These are phyloP conservation scores for Jamesozyma jinghongensis DNA, from an alignment of 805 yeast species.

Conservation along the genomic window DNA sequence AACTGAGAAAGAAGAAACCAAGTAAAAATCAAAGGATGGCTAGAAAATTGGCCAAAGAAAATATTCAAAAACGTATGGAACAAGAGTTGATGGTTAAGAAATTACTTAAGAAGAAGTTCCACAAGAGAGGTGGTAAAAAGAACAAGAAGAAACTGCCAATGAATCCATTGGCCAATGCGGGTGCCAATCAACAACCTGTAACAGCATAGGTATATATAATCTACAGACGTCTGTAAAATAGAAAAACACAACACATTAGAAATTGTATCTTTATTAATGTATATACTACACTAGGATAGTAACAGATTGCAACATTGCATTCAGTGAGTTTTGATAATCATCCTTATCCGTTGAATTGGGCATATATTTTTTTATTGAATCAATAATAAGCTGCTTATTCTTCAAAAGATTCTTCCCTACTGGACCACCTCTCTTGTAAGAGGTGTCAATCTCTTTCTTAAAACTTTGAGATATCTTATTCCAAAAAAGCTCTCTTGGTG, in stretches of 20 bases:
- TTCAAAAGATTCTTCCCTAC: constrained; percentile 25
- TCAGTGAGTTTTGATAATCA: constrained; percentile 9
- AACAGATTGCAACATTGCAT: constrained; percentile 19
- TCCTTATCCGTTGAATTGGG: constrained; percentile 7
- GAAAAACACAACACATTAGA: too few species aligned
- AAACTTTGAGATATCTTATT: constrained; percentile 16
- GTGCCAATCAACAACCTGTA: constrained; percentile 1
- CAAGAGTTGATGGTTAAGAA: constrained; percentile 19
- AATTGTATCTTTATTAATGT: too few species aligned
- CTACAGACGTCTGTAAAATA: too few species aligned
- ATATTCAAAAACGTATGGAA: constrained; percentile 19
- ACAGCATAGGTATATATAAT: not conserved
- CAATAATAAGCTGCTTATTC: constrained; percentile 14
- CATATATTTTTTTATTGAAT: constrained; percentile 17
- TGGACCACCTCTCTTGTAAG: constrained; percentile 29
- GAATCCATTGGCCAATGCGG: constrained; percentile 18
- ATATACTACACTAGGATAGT: constrained; percentile 6
- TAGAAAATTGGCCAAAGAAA: constrained; percentile 16
- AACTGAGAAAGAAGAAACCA: constrained; percentile 19
- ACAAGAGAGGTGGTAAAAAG: constrained; percentile 32
- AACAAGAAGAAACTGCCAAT: constrained; percentile 19
- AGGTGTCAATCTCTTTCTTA: constrained; percentile 26
- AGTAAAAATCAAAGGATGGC: constrained; percentile 29
- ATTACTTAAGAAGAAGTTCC: constrained; percentile 27
- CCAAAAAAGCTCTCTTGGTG: constrained; percentile 24